These are phyloP conservation scores for Bocquillonia castaneifolia DNA, from an alignment of 441 rosid species.

Conservation along the genomic window DNA sequence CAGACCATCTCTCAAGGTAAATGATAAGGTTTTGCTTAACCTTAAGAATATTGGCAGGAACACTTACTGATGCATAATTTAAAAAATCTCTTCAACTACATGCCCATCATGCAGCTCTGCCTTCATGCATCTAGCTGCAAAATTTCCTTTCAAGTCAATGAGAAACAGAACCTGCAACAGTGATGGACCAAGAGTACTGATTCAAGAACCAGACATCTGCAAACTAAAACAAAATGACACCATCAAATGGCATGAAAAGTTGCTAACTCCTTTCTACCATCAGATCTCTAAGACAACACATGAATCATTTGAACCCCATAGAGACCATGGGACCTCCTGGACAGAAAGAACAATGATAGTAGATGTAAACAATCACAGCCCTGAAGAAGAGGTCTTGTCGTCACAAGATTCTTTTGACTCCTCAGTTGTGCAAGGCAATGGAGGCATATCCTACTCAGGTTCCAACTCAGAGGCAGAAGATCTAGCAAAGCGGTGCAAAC, in stretches of 20 bases:
- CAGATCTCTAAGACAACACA: slow-evolving; percentile 36
- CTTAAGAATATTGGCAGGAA: slow-evolving; percentile 13
- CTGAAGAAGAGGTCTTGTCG: slow-evolving; percentile 57
- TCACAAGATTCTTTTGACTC: slow-evolving; percentile 43
- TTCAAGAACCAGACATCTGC: slow-evolving; percentile 66
- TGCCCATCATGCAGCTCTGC: slow-evolving; percentile 72
- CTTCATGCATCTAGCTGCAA: slow-evolving; percentile 83
- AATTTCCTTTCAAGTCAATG: slow-evolving; percentile 59
- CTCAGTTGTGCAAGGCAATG: slow-evolving; percentile 35
- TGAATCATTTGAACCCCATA: slow-evolving; percentile 39
- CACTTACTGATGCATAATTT: slow-evolving; percentile 11
- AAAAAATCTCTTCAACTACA: slow-evolving; percentile 22
- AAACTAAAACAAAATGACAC: slow-evolving; percentile 33
- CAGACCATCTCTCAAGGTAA: slow-evolving; percentile 99
- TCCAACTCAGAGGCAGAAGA: slow-evolving; percentile 51
- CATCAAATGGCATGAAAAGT: slow-evolving; percentile 42
- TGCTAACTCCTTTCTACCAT: slow-evolving; percentile 27
- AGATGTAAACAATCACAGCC: slow-evolving; percentile 41
- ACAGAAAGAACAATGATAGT: slow-evolving; percentile 38
- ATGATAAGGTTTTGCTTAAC: slow-evolving; percentile 15
- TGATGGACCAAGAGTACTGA: slow-evolving; percentile 30
- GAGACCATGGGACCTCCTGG: slow-evolving; percentile 34
- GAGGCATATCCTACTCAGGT: slow-evolving; percentile 52
- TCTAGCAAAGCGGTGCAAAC: slow-evolving; percentile 25
- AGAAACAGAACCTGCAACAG: slow-evolving; percentile 27